These are phyloP conservation scores for Paraleonurus japonicus DNA, from an alignment of 257 asterid species.

Conservation along the genomic window DNA sequence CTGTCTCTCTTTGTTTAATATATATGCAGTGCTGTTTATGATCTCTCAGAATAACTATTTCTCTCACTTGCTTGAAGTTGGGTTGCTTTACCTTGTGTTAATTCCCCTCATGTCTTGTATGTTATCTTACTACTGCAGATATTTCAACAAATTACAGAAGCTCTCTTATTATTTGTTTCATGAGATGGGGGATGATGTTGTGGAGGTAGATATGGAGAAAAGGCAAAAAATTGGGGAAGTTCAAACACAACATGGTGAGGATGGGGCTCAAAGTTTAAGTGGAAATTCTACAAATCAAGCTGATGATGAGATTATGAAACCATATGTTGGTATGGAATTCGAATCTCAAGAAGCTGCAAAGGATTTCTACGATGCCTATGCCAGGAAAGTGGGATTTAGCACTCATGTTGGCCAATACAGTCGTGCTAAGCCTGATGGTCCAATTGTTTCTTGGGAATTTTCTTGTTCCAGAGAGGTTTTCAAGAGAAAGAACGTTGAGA, in stretches of 20 bases:
- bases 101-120: neutral
- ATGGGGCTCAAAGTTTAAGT: constrained; percentile 33
- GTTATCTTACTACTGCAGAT: constrained; percentile 23
- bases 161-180: constrained; percentile 19
- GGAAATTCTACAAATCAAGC: constrained; percentile 44
- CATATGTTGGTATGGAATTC: constrained; percentile 69
- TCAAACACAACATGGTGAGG: constrained; percentile 31
- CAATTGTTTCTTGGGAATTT: constrained; percentile 60
- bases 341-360: constrained; percentile 72
- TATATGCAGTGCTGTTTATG: neutral
- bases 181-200: constrained; percentile 45
- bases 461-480: constrained; percentile 63
- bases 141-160: constrained; percentile 13
- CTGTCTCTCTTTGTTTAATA: neutral
- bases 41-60: neutral
- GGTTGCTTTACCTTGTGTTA: constrained; percentile 12
- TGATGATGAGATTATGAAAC: constrained; percentile 46
- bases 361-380: constrained; percentile 64
- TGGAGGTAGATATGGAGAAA: constrained; percentile 43
- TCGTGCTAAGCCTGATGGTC: constrained; percentile 64
- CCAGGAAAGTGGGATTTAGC: constrained; percentile 63
- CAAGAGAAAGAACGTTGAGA: constrained; percentile 55
- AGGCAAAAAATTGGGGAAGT: constrained; percentile 42
- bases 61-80: constrained; percentile 2
- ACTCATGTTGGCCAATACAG: constrained; percentile 57